Evolutionary conservation across 176 grass and related monocot species (phyloP), one percentile per base, ranked within the genome.

Genomic region (Raddia guianensis): DNA sequence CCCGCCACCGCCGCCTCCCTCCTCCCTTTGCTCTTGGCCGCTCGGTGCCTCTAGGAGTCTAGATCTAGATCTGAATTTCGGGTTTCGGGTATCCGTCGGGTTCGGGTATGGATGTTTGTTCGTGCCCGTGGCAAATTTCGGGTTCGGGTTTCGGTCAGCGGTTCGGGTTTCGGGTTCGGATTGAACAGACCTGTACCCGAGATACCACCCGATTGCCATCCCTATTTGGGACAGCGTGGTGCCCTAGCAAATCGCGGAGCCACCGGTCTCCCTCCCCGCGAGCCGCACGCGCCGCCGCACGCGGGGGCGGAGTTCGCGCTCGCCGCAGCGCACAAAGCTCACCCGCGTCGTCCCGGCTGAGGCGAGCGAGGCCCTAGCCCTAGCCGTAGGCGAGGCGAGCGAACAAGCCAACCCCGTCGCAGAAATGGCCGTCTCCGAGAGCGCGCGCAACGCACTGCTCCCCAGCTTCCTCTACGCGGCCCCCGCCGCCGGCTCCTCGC

Each of bases 391-490:
- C 50, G 42, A 44, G 12, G 32, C 32, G 27, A 72, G 2, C 5
- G 66, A 43, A 59, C 45, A 73, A 7, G 34, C 53, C 8, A 34
- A 15, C 9, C 8, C 9, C 8, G 37, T 13, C 73, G 2, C 40
- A 16, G 66, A 59, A 20, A 92, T 89, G 90, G 90, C 76, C 56
- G 4, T 87, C 60, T 86, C 87, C 40, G 80, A 89, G 76, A 80
- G 62, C 32, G 84, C 83, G 37, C 80, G 87, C 59, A 74, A 66
- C 7, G 76, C 90, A 33, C 74, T 89, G 11, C 80, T 92, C 10
- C 90, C 90, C 44, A 75, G 65, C 79, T 92, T 83, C 70, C 83
- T 92, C 16, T 92, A 89, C 76, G 72, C 75, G 44, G 52, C 61
- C 12, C 60, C 83, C 7, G 40, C 83, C 8, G 14, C 37, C 5